Base-by-base conservation (phyloP, 2,329 filamentous ascomycete species). In the Pseudogymnoascus sp. region DNA sequence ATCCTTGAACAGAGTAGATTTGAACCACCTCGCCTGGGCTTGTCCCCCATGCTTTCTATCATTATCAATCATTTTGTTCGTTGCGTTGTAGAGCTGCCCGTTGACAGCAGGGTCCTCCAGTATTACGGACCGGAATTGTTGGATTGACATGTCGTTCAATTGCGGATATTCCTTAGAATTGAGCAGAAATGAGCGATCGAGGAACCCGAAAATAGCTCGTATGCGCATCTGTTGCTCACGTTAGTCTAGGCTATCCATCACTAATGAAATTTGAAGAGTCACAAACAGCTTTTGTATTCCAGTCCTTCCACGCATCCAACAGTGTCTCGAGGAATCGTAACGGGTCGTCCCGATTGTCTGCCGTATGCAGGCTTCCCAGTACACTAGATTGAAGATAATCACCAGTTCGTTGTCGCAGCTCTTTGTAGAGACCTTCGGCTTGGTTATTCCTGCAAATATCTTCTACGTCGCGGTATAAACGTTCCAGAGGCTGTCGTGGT, bases 141-240 rank as follows among this genome's bases (percentile, higher is more conserved):
- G 77, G 63, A 95, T 86, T 4, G 88, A 85, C 79, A 96, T 87
- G 71, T 96, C 91, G 71, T 93, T 89, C 64, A 99, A 85, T 35
- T 89, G 89, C 9, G 82, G 81, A 36, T 83, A 77, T 21, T 88
- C 85, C 68, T 87, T 86, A 53, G 87, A 86, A 64, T 88, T 87
- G 2, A 96, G 79, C 7, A 99, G 81, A 72, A 92, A 97, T 1
- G 92, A 90, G 67, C 95, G 87, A 74, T 99, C 93, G 68, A 99
- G 83, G 72, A 93, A 99, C 77, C 92, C 96, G 76, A 97, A 97
- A 40, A 96, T 89, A 67, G 90, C 93, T 60, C 92, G 86, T 62
- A 99, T 84, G 13, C 87, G 87, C 68, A 87, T 83, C 87, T 92
- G 69, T 60, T 35, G n/a, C 15, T 19, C 5, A 28, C 13, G 50